Conservation (phyloP, 768 basidiomycete species). For the Psilocybe cubensis region DNA sequence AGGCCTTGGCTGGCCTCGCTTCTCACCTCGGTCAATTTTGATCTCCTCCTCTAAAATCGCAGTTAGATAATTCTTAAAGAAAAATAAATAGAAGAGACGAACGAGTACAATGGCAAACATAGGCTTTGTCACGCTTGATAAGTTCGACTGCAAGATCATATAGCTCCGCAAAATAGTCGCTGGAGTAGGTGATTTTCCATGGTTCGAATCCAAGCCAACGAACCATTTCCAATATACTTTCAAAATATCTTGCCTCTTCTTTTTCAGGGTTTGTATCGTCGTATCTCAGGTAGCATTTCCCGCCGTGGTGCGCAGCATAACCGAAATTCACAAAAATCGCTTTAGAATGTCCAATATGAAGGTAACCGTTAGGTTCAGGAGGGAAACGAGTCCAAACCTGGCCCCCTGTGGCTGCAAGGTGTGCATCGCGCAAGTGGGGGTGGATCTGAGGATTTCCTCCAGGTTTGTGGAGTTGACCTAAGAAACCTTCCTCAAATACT, state of each 20-base stretch:
- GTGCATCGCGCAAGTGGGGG: slow-evolving; percentile 76
- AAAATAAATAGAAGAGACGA: slow-evolving; percentile 33
- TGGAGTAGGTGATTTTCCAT: slow-evolving; percentile 99
- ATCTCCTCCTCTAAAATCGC: slow-evolving; percentile 82
- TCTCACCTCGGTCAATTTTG: slow-evolving; percentile 84
- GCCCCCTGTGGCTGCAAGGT: slow-evolving; percentile 80
- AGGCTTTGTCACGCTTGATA: slow-evolving; percentile 89
- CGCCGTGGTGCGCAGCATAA: slow-evolving; percentile 94
- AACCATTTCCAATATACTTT: slow-evolving; percentile 93
- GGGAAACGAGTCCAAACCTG: slow-evolving; percentile 96
- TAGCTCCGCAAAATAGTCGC: slow-evolving; percentile 91
- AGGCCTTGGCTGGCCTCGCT: slow-evolving; percentile 76
- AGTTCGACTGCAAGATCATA: slow-evolving; percentile 88
- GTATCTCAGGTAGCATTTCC: slow-evolving; percentile 91
- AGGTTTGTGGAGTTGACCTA: slow-evolving; percentile 89
- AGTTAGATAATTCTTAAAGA: neutral
- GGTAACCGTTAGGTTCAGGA: slow-evolving; percentile 96
- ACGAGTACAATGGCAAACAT: slow-evolving; percentile 97
- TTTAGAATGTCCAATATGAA: slow-evolving; percentile 97
- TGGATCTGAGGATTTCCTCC: slow-evolving; percentile 92
- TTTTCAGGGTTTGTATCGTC: slow-evolving; percentile 99
- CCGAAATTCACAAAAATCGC: slow-evolving; percentile 99
- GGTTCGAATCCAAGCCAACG: slow-evolving; percentile 98
- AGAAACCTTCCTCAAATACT: slow-evolving; percentile 94
- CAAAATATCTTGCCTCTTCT: slow-evolving; percentile 95